Percentiles rank a stretch among this genome's conserved stretches.
phyloP scores from a whole-genome alignment of 768 basidiomycete genomes.

The Mycena olivaceomarginata region DNA sequence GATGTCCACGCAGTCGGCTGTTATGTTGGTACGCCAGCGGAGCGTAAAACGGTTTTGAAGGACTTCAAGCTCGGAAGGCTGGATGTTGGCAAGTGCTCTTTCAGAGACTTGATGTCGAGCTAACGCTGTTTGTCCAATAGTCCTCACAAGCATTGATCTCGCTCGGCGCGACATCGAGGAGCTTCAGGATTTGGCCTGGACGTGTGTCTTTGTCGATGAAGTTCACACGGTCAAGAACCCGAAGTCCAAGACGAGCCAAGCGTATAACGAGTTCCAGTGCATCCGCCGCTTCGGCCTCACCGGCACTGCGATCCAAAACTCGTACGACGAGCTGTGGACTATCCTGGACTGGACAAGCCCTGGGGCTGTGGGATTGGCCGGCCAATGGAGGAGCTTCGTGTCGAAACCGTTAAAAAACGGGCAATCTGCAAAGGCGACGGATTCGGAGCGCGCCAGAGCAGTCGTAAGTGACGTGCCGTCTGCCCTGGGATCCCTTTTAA shows the following conservation, averaged over 20 bases:
- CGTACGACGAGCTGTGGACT: constrained; percentile 93
- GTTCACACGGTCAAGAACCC: constrained; percentile 94
- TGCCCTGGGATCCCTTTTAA: background rate
- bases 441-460: constrained; percentile 75
- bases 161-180: constrained; percentile 82
- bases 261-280: constrained; percentile 84
- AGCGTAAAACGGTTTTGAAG: constrained; percentile 73
- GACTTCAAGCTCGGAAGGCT: constrained; percentile 90
- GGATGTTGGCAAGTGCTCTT: constrained; percentile 81
- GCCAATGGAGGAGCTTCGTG: constrained; percentile 88
- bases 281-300: constrained; percentile 89
- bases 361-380: constrained; percentile 79
- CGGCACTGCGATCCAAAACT: constrained; percentile 89
- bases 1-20: constrained; percentile 66
- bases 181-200: constrained; percentile 83
- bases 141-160: constrained; percentile 88
- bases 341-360: constrained; percentile 96
- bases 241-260: constrained; percentile 76
- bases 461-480: constrained; percentile 57
- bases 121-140: constrained; percentile 59
- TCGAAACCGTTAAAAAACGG: constrained; percentile 80
- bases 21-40: constrained; percentile 73
- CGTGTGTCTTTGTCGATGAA: constrained; percentile 90
- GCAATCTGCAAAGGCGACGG: constrained; percentile 79
- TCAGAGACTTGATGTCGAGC: background rate